Evolutionary conservation across 2,329 filamentous ascomycete species (phyloP).

Genomic region (Cordyceps fumosorosea): DNA sequence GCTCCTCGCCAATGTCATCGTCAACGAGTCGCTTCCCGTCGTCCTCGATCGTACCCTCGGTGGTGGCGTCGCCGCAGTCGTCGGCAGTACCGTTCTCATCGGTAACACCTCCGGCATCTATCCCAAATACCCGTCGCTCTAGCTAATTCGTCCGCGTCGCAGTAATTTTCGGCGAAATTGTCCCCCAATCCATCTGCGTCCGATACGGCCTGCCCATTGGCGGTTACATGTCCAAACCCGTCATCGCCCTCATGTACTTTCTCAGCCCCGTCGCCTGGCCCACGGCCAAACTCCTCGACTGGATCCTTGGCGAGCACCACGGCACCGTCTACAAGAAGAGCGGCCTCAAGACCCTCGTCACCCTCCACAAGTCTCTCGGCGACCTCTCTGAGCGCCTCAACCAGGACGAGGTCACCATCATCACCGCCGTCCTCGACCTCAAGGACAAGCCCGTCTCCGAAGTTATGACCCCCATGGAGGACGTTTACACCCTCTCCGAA

Average conservation of each 20-base stretch:
- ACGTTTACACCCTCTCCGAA: slow-evolving; percentile 95
- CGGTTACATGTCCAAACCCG: slow-evolving; percentile 84
- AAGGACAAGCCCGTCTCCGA: slow-evolving; percentile 92
- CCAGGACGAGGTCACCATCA: slow-evolving; percentile 97
- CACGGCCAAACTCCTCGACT: slow-evolving; percentile 90
- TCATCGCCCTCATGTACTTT: slow-evolving; percentile 85
- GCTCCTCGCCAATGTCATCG: slow-evolving; percentile 91
- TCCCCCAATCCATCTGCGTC: slow-evolving; percentile 93
- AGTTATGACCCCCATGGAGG: slow-evolving; percentile 98
- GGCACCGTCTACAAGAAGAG: slow-evolving; percentile 98
- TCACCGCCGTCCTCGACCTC: slow-evolving; percentile 89
- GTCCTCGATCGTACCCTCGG: slow-evolving; percentile 90
- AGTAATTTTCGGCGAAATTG: slow-evolving; percentile 98
- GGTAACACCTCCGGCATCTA: slow-evolving; percentile 49
- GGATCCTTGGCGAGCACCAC: slow-evolving; percentile 86
- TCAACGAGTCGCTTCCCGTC: slow-evolving; percentile 93
- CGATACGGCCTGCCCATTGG: slow-evolving; percentile 93
- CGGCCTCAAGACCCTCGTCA: slow-evolving; percentile 91
- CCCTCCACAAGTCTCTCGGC: slow-evolving; percentile 85
- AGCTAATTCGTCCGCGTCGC: slow-evolving; percentile 13
- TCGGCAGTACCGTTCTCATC: slow-evolving; percentile 89
- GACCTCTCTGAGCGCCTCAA: slow-evolving; percentile 84
- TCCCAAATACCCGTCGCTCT: not conserved
- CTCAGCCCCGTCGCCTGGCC: slow-evolving; percentile 89
- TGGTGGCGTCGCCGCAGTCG: slow-evolving; percentile 87